These are phyloP conservation scores for Barbarea vulgaris DNA, from an alignment of 345 rosid genomes.

Conservation along the genomic window DNA sequence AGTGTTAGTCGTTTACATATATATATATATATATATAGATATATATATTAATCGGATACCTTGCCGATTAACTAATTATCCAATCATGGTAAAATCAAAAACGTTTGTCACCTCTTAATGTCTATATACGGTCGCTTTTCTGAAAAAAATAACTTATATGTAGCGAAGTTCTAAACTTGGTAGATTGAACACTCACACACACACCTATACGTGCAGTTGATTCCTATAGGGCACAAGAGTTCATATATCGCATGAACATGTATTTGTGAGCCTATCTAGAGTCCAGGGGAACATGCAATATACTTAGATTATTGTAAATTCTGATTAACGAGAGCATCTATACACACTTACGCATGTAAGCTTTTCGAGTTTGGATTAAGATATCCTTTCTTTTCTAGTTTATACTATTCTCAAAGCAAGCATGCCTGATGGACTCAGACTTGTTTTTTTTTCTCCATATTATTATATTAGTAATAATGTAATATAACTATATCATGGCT, in stretches of 20 bases:
- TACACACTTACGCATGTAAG: constrained; percentile 40
- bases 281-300: constrained; percentile 29
- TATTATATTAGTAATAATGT: constrained; percentile 5
- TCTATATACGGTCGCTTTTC: not conserved
- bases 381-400: constrained; percentile 35
- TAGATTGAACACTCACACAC: not conserved
- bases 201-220: constrained; percentile 11
- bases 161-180: not conserved
- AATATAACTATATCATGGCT: constrained; percentile 19
- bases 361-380: constrained; percentile 34
- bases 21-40: not conserved
- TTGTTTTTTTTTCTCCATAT: not conserved
- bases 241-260: constrained; percentile 33
- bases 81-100: not conserved
- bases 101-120: not conserved
- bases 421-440: constrained; percentile 43
- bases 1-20: not conserved
- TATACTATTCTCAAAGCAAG: constrained; percentile 44
- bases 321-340: constrained; percentile 41
- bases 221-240: constrained; percentile 21
- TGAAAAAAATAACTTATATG: not conserved
- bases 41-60: not conserved
- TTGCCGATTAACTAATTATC: not conserved
- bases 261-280: constrained; percentile 34
- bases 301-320: constrained; percentile 35